These are phyloP conservation scores for Spiraea crenata DNA, from an alignment of 331 rosid species.

Conservation along the genomic window DNA sequence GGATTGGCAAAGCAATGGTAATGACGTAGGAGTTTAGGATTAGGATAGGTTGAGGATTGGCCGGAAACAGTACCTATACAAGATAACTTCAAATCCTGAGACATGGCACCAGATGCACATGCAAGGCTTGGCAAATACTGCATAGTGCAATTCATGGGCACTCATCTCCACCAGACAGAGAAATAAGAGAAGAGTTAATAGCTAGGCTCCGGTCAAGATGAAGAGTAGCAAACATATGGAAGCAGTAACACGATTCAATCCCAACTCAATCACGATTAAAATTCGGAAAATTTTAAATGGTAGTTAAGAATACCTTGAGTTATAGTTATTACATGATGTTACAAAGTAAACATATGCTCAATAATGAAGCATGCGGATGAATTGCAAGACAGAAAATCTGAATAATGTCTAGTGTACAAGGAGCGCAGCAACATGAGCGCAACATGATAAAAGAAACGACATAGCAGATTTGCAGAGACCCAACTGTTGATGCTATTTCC, in stretches of 20 bases:
- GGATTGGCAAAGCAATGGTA: too few species aligned
- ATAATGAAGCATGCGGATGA: background rate
- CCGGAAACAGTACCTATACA: background rate
- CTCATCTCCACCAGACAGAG: background rate
- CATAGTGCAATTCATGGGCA: background rate
- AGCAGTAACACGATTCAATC: background rate
- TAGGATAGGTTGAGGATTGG: too few species aligned
- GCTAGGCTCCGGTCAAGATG: too few species aligned
- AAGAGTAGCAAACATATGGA: too few species aligned
- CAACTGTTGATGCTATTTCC: slow-evolving; percentile 54
- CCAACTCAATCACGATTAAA: background rate
- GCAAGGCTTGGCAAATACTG: background rate
- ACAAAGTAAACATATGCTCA: background rate
- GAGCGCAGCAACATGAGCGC: background rate
- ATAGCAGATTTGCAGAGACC: background rate
- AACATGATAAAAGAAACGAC: slow-evolving; percentile 22
- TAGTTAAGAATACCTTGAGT: background rate
- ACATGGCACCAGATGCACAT: background rate
- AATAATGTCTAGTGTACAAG: slow-evolving; percentile 9
- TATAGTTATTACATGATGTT: slow-evolving; percentile 2
- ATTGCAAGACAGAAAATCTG: slow-evolving; percentile 5
- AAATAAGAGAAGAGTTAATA: too few species aligned
- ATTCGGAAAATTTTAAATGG: background rate
- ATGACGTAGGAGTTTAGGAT: too few species aligned
- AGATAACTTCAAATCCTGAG: background rate